These are phyloP conservation scores for Hanseniaspora vineae DNA, from an alignment of 805 yeast species.

Conservation along the genomic window DNA sequence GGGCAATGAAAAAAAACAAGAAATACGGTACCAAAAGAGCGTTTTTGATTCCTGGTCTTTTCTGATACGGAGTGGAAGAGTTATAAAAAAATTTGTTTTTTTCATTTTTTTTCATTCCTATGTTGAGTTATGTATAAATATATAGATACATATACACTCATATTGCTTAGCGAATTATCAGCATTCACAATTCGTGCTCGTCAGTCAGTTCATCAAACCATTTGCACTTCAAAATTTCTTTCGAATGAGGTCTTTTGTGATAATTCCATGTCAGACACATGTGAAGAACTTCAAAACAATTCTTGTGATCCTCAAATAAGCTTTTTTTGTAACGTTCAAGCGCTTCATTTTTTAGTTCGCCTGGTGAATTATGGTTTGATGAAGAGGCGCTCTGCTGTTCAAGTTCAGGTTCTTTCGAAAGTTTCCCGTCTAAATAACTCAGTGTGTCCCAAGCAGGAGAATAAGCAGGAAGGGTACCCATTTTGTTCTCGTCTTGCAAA, in stretches of 20 bases:
- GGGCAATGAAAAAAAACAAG: slow-evolving; percentile 84
- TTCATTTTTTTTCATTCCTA: too few species aligned
- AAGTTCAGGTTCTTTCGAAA: too few species aligned
- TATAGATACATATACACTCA: not conserved
- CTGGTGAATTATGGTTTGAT: not conserved
- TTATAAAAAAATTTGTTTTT: too few species aligned
- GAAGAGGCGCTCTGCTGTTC: too few species aligned
- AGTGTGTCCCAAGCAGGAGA: slow-evolving; percentile 28
- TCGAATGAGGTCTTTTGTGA: slow-evolving; percentile 41
- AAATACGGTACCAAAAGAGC: slow-evolving; percentile 71
- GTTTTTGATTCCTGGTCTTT: slow-evolving; percentile 64
- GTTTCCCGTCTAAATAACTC: too few species aligned
- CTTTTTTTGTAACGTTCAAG: slow-evolving; percentile 22
- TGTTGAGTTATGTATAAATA: not conserved
- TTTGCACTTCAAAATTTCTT: slow-evolving; percentile 40
- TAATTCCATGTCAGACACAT: slow-evolving; percentile 49
- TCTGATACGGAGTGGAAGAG: slow-evolving; percentile 23
- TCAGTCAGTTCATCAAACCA: slow-evolving; percentile 38
- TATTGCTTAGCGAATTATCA: not conserved
- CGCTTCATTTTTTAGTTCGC: slow-evolving; percentile 7
- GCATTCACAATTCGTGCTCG: not conserved
- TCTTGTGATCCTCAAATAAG: slow-evolving; percentile 24
- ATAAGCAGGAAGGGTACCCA: slow-evolving; percentile 53
- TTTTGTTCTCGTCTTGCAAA: slow-evolving; percentile 25
- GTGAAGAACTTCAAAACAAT: slow-evolving; percentile 42